phyloP scores from a whole-genome alignment of 2,329 filamentous ascomycete genomes.

The Paracamarosporium sp. region DNA sequence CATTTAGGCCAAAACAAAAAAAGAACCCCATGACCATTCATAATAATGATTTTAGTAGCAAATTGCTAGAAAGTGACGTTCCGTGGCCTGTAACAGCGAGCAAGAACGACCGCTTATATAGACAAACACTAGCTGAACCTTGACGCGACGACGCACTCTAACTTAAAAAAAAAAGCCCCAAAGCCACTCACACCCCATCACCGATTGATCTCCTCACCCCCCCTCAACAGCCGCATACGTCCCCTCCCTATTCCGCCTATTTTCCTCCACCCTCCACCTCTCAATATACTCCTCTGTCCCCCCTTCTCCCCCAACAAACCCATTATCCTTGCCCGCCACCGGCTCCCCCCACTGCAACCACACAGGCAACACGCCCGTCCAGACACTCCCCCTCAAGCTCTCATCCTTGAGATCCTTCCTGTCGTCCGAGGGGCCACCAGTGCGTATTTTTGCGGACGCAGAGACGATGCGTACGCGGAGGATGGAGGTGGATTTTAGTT shows the following conservation, averaged over 20 bases:
- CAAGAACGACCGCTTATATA: too few species aligned
- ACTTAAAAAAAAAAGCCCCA: too few species aligned
- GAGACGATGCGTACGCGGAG: constrained; percentile 32
- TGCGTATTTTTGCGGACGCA: constrained; percentile 42
- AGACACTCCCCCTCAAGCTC: constrained; percentile 27
- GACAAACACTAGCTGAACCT: too few species aligned
- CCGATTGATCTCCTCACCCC: background rate
- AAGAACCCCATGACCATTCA: too few species aligned
- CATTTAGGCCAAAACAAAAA: too few species aligned
- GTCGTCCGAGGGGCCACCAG: constrained; percentile 43
- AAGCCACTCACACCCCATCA: too few species aligned
- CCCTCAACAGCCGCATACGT: constrained; percentile 34
- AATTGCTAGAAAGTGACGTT: too few species aligned
- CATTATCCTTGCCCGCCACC: constrained; percentile 31
- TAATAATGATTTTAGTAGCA: too few species aligned
- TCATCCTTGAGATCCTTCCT: constrained; percentile 37
- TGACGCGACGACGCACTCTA: too few species aligned
- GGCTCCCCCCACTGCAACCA: constrained; percentile 44
- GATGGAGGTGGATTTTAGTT: constrained; percentile 37
- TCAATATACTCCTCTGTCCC: constrained; percentile 68
- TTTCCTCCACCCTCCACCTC: constrained; percentile 41
- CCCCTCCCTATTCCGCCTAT: constrained; percentile 21
- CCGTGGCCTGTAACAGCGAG: too few species aligned
- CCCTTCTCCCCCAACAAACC: constrained; percentile 58
- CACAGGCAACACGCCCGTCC: constrained; percentile 46